phyloP scores from a whole-genome alignment of 2,329 filamentous ascomycete species.

The Sporothrix protearum region DNA sequence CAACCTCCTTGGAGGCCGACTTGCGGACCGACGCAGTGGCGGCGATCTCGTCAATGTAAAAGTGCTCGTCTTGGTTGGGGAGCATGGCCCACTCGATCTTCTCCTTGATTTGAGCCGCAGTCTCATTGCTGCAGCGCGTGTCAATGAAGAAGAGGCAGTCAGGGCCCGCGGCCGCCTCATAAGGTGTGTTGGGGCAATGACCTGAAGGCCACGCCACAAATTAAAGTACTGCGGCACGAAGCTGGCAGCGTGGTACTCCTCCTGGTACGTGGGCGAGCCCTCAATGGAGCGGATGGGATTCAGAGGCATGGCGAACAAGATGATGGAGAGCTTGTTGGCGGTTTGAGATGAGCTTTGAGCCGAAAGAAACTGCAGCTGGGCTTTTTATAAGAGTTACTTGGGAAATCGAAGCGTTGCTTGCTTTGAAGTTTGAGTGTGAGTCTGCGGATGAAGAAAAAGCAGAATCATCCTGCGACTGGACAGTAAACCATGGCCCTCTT shows the following conservation, averaged over 20 bases:
- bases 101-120: slow-evolving; percentile 11
- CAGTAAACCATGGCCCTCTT: not conserved
- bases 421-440: not conserved
- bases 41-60: not conserved
- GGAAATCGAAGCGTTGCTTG: not conserved
- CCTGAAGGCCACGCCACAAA: not conserved
- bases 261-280: slow-evolving; percentile 12
- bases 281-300: not conserved
- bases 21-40: not conserved
- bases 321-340: slow-evolving; percentile 5
- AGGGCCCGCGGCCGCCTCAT: not conserved
- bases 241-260: slow-evolving; percentile 9
- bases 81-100: slow-evolving; percentile 19
- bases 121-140: slow-evolving; percentile 1
- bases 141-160: slow-evolving; percentile 16
- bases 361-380: not conserved
- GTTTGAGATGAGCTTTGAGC: not conserved
- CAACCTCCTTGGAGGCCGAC: not conserved
- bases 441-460: not conserved
- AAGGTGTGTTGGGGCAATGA: slow-evolving; percentile 15
- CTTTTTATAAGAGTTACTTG: slow-evolving; percentile 8
- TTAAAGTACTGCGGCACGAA: slow-evolving; percentile 12
- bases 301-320: slow-evolving; percentile 7
- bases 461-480: not conserved
- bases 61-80: not conserved